phyloP scores from a whole-genome alignment of 2,329 filamentous ascomycete species.

The Didymellaceae sp. region DNA sequence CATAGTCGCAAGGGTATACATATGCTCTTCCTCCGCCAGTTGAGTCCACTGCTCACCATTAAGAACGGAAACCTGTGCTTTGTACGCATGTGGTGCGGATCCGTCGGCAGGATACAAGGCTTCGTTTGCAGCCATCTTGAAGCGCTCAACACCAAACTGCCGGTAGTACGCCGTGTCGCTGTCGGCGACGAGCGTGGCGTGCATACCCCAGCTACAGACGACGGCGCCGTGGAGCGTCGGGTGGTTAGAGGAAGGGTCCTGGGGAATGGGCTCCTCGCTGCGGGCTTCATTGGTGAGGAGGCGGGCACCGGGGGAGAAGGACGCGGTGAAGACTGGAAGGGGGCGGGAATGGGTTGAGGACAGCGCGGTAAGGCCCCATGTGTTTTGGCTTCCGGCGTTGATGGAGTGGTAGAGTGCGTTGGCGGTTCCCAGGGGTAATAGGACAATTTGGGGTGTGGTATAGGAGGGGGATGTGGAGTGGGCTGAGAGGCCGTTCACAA shows the following conservation, averaged over 20 bases:
- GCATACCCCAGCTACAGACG: slow-evolving; percentile 88
- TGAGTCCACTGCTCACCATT: slow-evolving; percentile 37
- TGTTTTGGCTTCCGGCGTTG: slow-evolving; percentile 46
- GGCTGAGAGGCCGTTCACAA: slow-evolving; percentile 71
- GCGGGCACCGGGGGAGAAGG: slow-evolving; percentile 54
- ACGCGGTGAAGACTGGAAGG: slow-evolving; percentile 53
- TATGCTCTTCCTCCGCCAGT: slow-evolving; percentile 61
- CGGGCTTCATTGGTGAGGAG: slow-evolving; percentile 53
- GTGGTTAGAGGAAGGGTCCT: slow-evolving; percentile 24
- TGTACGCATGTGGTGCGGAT: slow-evolving; percentile 62
- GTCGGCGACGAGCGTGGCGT: slow-evolving; percentile 87
- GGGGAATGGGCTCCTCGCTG: slow-evolving; percentile 48
- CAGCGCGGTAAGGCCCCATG: slow-evolving; percentile 51
- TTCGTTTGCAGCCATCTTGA: slow-evolving; percentile 82
- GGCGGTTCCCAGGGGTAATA: slow-evolving; percentile 61
- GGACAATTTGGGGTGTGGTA: slow-evolving; percentile 61
- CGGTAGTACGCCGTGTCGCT: slow-evolving; percentile 86
- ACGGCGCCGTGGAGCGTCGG: slow-evolving; percentile 71
- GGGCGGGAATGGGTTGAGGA: slow-evolving; percentile 42
- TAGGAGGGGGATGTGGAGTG: slow-evolving; percentile 32
- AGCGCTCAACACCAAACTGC: slow-evolving; percentile 76
- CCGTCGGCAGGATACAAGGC: slow-evolving; percentile 68
- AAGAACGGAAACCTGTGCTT: slow-evolving; percentile 58
- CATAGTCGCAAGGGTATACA: slow-evolving; percentile 77
- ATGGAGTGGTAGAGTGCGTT: slow-evolving; percentile 58